Evolutionary conservation across 805 yeast genomes (phyloP).

Genomic region (Yarrowia alimentaria): DNA sequence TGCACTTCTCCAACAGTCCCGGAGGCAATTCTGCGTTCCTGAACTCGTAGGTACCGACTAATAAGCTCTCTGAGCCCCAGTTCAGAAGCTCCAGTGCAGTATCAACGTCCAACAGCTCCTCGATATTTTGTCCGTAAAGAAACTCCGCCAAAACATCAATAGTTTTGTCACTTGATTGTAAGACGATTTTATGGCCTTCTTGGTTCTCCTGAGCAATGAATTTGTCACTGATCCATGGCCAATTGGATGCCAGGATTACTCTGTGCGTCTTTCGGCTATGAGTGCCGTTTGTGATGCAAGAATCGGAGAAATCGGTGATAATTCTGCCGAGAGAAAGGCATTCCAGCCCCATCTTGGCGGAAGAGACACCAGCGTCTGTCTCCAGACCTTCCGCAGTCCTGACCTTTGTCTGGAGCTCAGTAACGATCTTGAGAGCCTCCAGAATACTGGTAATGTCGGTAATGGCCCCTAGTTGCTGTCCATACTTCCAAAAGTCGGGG

Average conservation of each 20-base stretch:
- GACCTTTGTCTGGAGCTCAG: constrained; percentile 7
- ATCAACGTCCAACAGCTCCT: constrained; percentile 3
- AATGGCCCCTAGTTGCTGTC: constrained; percentile 6
- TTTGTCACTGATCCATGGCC: constrained; percentile 23
- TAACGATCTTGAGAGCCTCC: constrained; percentile 12
- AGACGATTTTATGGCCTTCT: not conserved
- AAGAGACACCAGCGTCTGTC: too few relatives aligned
- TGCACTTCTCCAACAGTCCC: constrained; percentile 13
- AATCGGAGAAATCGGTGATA: constrained; percentile 3
- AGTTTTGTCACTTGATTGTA: constrained; percentile 2
- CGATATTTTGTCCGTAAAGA: constrained; percentile 7
- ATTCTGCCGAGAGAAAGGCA: not conserved
- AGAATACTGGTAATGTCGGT: constrained; percentile 6
- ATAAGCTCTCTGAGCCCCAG: too few relatives aligned
- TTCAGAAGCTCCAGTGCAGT: not conserved
- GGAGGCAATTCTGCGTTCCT: constrained; percentile 4
- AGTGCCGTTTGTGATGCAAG: too few relatives aligned
- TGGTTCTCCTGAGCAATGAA: not conserved
- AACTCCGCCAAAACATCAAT: constrained; percentile 4
- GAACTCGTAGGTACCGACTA: not conserved
- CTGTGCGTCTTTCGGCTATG: not conserved
- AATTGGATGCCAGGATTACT: constrained; percentile 7
- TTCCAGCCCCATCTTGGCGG: constrained; percentile 6
- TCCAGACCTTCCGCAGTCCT: too few relatives aligned
- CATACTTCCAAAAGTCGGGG: constrained; percentile 19